Percentiles rank a stretch among this genome's conserved stretches.
phyloP scores from a whole-genome alignment of 1,284 basidiomycete genomes.

The Tetrapyrgos nigripes region DNA sequence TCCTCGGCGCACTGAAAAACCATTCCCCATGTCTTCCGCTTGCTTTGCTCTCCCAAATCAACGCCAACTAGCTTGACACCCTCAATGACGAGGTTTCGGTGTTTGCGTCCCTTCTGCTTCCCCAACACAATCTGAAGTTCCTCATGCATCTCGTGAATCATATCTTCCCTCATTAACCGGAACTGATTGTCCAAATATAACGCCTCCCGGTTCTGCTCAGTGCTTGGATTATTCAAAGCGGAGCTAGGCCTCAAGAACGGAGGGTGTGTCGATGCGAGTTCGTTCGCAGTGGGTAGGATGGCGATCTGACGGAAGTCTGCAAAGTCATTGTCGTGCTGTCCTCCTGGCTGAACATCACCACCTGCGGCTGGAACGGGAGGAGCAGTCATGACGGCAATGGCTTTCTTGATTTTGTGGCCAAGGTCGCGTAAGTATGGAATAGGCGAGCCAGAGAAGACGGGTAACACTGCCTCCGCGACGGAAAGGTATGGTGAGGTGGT shows the following conservation, averaged over 20 bases:
- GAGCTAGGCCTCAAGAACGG: constrained; percentile 54
- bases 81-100: constrained; percentile 48
- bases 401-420: constrained; percentile 50
- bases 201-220: constrained; percentile 41
- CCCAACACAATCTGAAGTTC: constrained; percentile 53
- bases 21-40: constrained; percentile 53
- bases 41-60: constrained; percentile 34
- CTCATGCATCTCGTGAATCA: constrained; percentile 68
- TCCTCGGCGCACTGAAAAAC: constrained; percentile 49
- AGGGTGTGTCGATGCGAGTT: constrained; percentile 48
- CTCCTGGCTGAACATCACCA: constrained; percentile 50
- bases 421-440: constrained; percentile 37
- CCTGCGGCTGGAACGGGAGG: constrained; percentile 24
- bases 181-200: constrained; percentile 70
- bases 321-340: constrained; percentile 72
- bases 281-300: constrained; percentile 65
- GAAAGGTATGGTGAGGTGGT: constrained; percentile 36
- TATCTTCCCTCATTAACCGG: constrained; percentile 68
- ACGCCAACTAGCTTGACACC: constrained; percentile 45
- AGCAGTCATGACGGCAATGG: constrained; percentile 35
- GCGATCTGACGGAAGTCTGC: constrained; percentile 60
- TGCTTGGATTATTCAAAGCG: constrained; percentile 49
- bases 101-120: constrained; percentile 31
- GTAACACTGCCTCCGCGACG: constrained; percentile 43
- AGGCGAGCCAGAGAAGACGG: constrained; percentile 42